A percentile compares a stretch with the other conserved stretches of the same genome.
phyloP scores from a whole-genome alignment of 2,329 filamentous ascomycete species.

The Achaetomium macrosporum region DNA sequence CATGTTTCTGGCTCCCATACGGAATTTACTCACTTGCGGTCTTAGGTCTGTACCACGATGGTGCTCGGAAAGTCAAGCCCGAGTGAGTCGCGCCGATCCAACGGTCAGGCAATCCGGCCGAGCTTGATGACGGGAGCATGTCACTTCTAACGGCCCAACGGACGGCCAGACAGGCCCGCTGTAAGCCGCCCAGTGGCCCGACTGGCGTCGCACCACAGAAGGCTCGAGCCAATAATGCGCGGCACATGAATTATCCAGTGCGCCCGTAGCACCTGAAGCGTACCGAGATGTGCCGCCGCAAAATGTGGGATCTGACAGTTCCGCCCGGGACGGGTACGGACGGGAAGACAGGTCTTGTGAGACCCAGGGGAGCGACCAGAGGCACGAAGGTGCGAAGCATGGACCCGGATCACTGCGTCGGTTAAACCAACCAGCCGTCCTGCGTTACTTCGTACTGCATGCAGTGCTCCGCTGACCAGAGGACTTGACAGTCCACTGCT shows the following conservation, averaged over 20 bases:
- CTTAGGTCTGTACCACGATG: not conserved
- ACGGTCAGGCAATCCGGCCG: constrained; percentile 8
- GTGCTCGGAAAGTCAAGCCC: not conserved
- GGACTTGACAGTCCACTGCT: not conserved
- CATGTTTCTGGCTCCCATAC: no score
- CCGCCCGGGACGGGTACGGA: constrained; percentile 15
- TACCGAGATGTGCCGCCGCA: constrained; percentile 13
- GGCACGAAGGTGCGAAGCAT: not conserved
- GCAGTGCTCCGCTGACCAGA: not conserved
- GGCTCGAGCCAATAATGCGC: constrained; percentile 13
- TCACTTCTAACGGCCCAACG: constrained; percentile 14
- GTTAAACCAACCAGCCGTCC: constrained; percentile 4
- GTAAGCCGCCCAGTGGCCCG: constrained; percentile 13
- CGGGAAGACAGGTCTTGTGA: constrained; percentile 19
- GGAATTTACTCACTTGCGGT: no score
- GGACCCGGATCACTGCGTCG: constrained; percentile 4
- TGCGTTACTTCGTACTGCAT: not conserved
- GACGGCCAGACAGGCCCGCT: constrained; percentile 10
- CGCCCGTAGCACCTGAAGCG: constrained; percentile 13
- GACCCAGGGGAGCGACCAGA: constrained; percentile 7
- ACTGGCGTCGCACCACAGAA: constrained; percentile 10
- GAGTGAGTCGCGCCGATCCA: not conserved
- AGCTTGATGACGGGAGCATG: not conserved
- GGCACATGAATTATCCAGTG: constrained; percentile 14
- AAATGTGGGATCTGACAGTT: constrained; percentile 24